Evolutionary conservation across 306 rosid species (phyloP).

Genomic region (Betula pendula): DNA sequence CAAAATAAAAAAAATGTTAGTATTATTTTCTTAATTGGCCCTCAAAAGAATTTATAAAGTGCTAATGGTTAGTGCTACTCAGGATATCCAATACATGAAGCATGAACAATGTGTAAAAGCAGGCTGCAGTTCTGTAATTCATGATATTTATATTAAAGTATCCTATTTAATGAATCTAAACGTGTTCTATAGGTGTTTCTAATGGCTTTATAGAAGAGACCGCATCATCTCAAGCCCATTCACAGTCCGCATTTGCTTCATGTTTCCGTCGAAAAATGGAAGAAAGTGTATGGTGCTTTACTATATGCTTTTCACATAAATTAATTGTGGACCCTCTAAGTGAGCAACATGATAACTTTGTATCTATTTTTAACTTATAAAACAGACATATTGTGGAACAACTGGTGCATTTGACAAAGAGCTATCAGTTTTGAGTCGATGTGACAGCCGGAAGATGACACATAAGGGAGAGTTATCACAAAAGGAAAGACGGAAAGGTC

Average conservation of each 20-base stretch:
- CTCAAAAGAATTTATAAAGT: background rate
- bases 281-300: slow-evolving; percentile 54
- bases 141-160: slow-evolving; percentile 8
- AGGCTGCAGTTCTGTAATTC: background rate
- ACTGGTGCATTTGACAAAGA: slow-evolving; percentile 46
- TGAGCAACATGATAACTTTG: slow-evolving; percentile 20
- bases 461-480: slow-evolving; percentile 30
- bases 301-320: slow-evolving; percentile 16
- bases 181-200: slow-evolving; percentile 47
- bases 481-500: slow-evolving; percentile 40
- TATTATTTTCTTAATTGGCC: background rate
- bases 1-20: background rate
- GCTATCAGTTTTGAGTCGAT: slow-evolving; percentile 42
- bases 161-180: slow-evolving; percentile 24
- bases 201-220: slow-evolving; percentile 40
- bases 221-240: slow-evolving; percentile 31
- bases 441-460: slow-evolving; percentile 36
- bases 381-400: slow-evolving; percentile 48
- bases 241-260: slow-evolving; percentile 46
- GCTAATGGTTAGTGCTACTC: slow-evolving; percentile 7
- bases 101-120: slow-evolving; percentile 22
- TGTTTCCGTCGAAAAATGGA: slow-evolving; percentile 48
- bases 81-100: slow-evolving; percentile 22
- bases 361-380: slow-evolving; percentile 28
- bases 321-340: slow-evolving; percentile 22